Conservation (phyloP, 2,329 filamentous ascomycete genomes). For the Diaporthe ampelina region DNA sequence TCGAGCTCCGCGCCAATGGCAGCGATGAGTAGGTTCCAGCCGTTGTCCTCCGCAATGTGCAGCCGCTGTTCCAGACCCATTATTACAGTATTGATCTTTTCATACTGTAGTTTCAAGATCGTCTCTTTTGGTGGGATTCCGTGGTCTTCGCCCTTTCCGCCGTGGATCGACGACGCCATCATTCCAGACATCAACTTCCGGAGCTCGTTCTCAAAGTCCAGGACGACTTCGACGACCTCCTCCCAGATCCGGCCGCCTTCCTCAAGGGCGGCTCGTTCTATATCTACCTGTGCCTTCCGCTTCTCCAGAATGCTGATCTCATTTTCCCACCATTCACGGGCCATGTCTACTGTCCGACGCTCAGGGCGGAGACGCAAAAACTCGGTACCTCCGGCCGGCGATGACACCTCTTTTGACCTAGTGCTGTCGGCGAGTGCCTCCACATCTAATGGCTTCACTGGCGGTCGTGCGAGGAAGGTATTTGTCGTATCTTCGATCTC, state of each 20-base stretch:
- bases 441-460: constrained; percentile 65
- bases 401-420: constrained; percentile 42
- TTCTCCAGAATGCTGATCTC: constrained; percentile 70
- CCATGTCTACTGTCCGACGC: constrained; percentile 78
- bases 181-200: constrained; percentile 65
- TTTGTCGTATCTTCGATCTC: constrained; percentile 75
- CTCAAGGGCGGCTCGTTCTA: constrained; percentile 75
- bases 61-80: constrained; percentile 67
- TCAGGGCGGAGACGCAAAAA: constrained; percentile 74
- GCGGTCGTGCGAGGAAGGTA: constrained; percentile 70
- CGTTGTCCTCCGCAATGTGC: constrained; percentile 68
- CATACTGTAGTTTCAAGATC: constrained; percentile 60
- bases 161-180: constrained; percentile 42
- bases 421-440: constrained; percentile 53
- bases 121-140: constrained; percentile 53
- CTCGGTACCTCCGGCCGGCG: constrained; percentile 59
- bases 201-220: constrained; percentile 75
- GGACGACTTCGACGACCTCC: constrained; percentile 70
- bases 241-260: constrained; percentile 78
- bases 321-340: constrained; percentile 77
- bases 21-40: constrained; percentile 82
- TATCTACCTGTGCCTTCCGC: constrained; percentile 68
- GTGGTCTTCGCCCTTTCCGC: constrained; percentile 50
- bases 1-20: constrained; percentile 76
- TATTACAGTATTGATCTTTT: constrained; percentile 70